Base-by-base conservation (phyloP, 176 grass and related monocot genomes). In the Hyparrhenia diplandra region DNA sequence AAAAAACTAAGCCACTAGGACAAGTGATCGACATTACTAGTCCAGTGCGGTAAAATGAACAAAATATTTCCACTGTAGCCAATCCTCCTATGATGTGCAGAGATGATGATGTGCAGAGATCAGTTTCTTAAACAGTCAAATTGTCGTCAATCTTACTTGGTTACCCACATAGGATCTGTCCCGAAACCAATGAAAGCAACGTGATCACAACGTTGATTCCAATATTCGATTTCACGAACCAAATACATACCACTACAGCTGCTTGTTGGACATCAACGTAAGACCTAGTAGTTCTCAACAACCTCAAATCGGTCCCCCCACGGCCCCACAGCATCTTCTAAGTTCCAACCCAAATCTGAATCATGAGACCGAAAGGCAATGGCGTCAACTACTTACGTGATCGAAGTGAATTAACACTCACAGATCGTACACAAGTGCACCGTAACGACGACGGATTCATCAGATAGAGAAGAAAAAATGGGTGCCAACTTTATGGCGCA, bases 331-430 rank as follows among this genome's bases (percentile, higher is more conserved):
- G 55, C n/a, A 58, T 25, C 23, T 25, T 27, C 23, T 43, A 40
- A 31, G 73, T 23, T 45, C 32, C 64, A 77, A 5, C 57, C 64
- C 43, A 85, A 71, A 89, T 85, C 36, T 6, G 72, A 81, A 85
- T 55, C 37, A 47, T 46, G 64, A 45, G 10, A 57, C 54, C 13
- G 67, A 76, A 81, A 21, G 75, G 34, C 25, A 52, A 45, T 23
- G 64, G 2, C 55, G 28, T 37, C 51, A 40, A 41, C 32, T 54
- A 24, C 3, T 83, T 43, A 23, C 47, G 71, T 24, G 43, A 74
- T 52, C 7, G 8, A 23, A 75, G 24, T 13, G 45, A 77, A 55
- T 20, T 13, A 34, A 34, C 32, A 7, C 2, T 5, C 24, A 57
- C 51, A 73, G 43, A 85, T 85, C 71, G 21, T 27, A 20, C 18